Evolutionary conservation across 441 rosid genomes (phyloP).

Genomic region (Brassica hybrid): DNA sequence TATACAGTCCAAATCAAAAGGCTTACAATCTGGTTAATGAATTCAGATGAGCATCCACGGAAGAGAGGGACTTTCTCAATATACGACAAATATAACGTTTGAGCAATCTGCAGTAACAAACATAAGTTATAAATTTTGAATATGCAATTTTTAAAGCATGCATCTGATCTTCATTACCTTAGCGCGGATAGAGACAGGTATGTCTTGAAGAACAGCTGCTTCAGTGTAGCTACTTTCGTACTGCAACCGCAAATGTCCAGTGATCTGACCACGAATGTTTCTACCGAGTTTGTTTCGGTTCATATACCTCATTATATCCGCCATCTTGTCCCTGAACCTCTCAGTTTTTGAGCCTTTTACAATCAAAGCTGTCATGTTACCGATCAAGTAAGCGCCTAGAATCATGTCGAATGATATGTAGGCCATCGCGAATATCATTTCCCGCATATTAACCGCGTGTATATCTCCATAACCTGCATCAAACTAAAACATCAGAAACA

Average conservation of each 20-base stretch:
- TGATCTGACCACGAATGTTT: constrained; percentile 58
- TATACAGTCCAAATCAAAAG: constrained; percentile 15
- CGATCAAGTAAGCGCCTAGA: constrained; percentile 71
- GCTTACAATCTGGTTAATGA: constrained; percentile 70
- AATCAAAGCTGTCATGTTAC: constrained; percentile 78
- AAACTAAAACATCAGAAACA: background rate
- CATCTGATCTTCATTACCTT: constrained; percentile 48
- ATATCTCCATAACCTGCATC: constrained; percentile 72
- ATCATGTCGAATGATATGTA: constrained; percentile 77
- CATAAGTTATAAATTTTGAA: background rate
- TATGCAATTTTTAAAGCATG: background rate
- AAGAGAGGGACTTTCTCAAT: constrained; percentile 62
- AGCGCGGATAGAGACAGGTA: constrained; percentile 67
- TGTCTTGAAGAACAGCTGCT: constrained; percentile 64
- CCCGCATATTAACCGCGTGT: constrained; percentile 72
- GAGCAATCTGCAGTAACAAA: constrained; percentile 54
- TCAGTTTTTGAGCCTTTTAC: constrained; percentile 80
- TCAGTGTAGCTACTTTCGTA: constrained; percentile 65
- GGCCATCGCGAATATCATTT: constrained; percentile 70
- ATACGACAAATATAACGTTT: constrained; percentile 62
- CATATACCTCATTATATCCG: constrained; percentile 63
- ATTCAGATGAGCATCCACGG: constrained; percentile 64
- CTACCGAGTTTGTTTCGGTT: constrained; percentile 64
- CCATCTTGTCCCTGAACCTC: constrained; percentile 66
- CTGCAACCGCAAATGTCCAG: constrained; percentile 57